Percentiles rank a stretch among this genome's conserved stretches.
Conservation (phyloP, 2,329 filamentous ascomycete genomes). For the Aureobasidium zeae region DNA sequence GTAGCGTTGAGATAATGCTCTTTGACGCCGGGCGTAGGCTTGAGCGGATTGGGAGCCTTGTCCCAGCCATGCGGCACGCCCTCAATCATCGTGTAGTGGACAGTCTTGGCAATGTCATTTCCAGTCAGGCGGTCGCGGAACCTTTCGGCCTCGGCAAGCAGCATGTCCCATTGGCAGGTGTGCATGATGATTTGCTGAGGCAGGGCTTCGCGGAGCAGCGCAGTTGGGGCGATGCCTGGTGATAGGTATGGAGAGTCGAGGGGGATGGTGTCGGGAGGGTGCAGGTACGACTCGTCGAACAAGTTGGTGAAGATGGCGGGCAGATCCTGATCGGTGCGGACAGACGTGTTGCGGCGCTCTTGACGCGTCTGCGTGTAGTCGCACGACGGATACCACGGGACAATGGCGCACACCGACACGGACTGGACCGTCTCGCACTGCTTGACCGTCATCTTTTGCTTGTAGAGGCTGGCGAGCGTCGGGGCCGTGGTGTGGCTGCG, state of each 20-base stretch:
- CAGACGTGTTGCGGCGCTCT: conserved; percentile 47
- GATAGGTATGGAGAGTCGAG: conserved; percentile 51
- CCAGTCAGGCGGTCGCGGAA: conserved; percentile 49
- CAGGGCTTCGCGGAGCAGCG: conserved; percentile 44
- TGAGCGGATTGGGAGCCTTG: conserved; percentile 54
- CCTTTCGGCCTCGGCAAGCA: conserved; percentile 51
- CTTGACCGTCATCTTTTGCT: conserved; percentile 10
- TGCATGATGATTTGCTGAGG: conserved; percentile 53
- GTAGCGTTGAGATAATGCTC: conserved; percentile 48
- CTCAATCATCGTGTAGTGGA: conserved; percentile 49
- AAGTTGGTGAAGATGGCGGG: conserved; percentile 43
- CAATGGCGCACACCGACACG: conserved; percentile 46
- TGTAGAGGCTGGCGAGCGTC: conserved; percentile 5
- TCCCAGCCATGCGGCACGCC: conserved; percentile 58
- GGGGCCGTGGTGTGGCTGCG: conserved; percentile 14
- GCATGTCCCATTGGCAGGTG: conserved; percentile 59
- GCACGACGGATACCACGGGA: conserved; percentile 54
- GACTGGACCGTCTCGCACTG: conserved; percentile 9
- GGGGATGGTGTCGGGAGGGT: conserved; percentile 34
- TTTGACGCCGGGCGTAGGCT: conserved; percentile 43
- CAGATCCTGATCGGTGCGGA: conserved; percentile 44
- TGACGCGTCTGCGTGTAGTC: conserved; percentile 54
- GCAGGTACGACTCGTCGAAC: conserved; percentile 44
- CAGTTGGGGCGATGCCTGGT: conserved; percentile 47
- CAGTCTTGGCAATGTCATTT: conserved; percentile 38